Conservation (phyloP, 805 yeast genomes). For the Candida easanensis region DNA sequence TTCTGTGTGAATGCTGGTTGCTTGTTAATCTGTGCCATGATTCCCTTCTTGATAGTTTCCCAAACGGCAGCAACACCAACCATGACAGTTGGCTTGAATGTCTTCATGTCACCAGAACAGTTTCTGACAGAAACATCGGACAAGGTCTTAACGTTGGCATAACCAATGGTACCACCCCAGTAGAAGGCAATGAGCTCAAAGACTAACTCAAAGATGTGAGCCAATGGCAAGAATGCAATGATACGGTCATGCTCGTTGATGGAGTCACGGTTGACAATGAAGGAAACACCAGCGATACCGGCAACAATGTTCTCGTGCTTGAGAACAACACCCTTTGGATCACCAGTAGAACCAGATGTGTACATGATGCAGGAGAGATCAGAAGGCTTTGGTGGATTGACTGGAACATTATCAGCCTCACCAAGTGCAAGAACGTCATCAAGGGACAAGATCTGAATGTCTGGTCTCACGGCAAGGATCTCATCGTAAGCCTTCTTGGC, state of each 20-base stretch:
- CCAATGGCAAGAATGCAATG: conserved; percentile 89
- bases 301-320: conserved; percentile 69
- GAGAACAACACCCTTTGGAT: conserved; percentile 75
- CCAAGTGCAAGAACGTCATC: conserved; percentile 71
- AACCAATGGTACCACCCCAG: conserved; percentile 92
- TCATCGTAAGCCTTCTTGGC: conserved; percentile 58
- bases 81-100: conserved; percentile 89
- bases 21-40: conserved; percentile 67
- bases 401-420: conserved; percentile 37
- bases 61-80: conserved; percentile 99
- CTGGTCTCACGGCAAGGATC: conserved; percentile 70
- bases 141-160: conserved; percentile 89
- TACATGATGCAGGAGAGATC: conserved; percentile 64
- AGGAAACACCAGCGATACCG: conserved; percentile 80
- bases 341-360: conserved; percentile 77
- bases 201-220: conserved; percentile 91
- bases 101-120: conserved; percentile 84
- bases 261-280: conserved; percentile 50
- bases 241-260: conserved; percentile 64
- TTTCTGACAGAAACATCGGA: conserved; percentile 78
- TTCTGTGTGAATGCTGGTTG: conserved; percentile 67
- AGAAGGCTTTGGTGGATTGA: conserved; percentile 43
- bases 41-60: conserved; percentile 94
- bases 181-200: conserved; percentile 76
- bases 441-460: conserved; percentile 61